These are phyloP conservation scores for Chaetomiaceae sp. DNA, from an alignment of 2,329 filamentous ascomycete species.

Conservation along the genomic window DNA sequence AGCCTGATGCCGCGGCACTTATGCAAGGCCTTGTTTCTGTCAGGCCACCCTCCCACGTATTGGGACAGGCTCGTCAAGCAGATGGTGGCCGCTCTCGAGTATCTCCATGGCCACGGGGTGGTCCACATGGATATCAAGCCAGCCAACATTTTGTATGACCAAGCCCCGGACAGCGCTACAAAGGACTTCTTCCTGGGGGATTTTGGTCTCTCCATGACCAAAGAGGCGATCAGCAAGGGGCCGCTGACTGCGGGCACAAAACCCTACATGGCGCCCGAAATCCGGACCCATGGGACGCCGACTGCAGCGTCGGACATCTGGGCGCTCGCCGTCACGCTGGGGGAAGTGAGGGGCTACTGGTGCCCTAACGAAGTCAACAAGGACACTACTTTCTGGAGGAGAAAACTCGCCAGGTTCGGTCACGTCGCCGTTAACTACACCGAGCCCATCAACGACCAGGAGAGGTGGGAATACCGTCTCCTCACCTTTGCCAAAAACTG, in stretches of 20 bases:
- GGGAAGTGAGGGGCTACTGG: neutral
- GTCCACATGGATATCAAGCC: neutral
- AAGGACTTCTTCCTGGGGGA: neutral
- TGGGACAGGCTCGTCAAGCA: neutral
- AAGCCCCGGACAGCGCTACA: neutral
- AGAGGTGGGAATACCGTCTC: neutral
- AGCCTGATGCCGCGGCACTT: neutral
- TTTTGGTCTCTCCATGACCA: neutral
- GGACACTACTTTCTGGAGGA: neutral
- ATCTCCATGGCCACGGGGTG: neutral
- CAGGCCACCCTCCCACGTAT: neutral
- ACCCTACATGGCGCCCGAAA: neutral
- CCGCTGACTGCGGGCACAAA: neutral
- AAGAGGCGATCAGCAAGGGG: neutral
- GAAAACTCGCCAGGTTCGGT: neutral
- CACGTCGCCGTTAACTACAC: neutral
- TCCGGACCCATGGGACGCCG: neutral
- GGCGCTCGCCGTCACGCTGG: neutral
- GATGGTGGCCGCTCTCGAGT: neutral
- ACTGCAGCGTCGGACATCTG: no score
- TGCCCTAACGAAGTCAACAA: neutral
- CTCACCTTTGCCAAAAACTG: neutral
- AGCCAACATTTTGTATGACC: neutral
- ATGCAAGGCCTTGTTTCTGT: no score
- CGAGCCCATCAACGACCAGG: no score